These are phyloP conservation scores for Xylaria intraflava DNA, from an alignment of 495 filamentous ascomycete genomes.

Conservation along the genomic window DNA sequence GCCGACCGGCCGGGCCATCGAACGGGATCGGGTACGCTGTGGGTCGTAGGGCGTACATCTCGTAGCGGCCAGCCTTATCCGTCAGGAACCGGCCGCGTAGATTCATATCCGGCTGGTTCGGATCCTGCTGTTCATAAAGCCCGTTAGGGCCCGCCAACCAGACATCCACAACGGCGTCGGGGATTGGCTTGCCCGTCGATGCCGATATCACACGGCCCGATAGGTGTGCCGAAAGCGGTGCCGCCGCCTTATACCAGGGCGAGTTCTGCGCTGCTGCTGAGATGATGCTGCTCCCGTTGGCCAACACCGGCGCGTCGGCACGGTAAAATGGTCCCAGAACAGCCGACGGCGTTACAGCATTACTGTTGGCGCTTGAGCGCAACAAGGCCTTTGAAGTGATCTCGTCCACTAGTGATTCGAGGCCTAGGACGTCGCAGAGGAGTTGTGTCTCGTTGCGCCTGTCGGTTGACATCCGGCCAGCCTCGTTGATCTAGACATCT, in stretches of 20 bases:
- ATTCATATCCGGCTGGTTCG: slow-evolving; percentile 64
- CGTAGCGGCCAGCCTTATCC: slow-evolving; percentile 56
- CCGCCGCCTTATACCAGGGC: slow-evolving; percentile 34
- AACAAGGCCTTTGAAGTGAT: slow-evolving; percentile 59
- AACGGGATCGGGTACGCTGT: slow-evolving; percentile 65
- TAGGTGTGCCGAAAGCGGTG: slow-evolving; percentile 54
- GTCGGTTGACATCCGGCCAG: slow-evolving; percentile 64
- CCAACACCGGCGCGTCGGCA: slow-evolving; percentile 54
- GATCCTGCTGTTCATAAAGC: slow-evolving; percentile 74
- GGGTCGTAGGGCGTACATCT: slow-evolving; percentile 61
- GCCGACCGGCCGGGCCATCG: slow-evolving; percentile 53
- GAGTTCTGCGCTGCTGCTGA: slow-evolving; percentile 15
- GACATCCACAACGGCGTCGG: slow-evolving; percentile 60
- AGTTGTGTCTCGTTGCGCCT: slow-evolving; percentile 69
- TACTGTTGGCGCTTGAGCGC: slow-evolving; percentile 31
- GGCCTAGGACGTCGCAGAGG: slow-evolving; percentile 63
- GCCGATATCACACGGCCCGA: slow-evolving; percentile 57
- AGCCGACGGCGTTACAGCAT: slow-evolving; percentile 56
- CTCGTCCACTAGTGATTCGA: slow-evolving; percentile 71
- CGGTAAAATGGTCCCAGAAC: slow-evolving; percentile 78
- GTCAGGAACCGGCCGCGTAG: slow-evolving; percentile 66
- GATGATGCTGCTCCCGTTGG: slow-evolving; percentile 60
- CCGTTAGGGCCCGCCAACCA: slow-evolving; percentile 76
- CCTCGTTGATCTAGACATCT: slow-evolving; percentile 55
- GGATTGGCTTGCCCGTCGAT: slow-evolving; percentile 51